Conservation (phyloP, 495 filamentous ascomycete species). For the Chaetomium tenue region DNA sequence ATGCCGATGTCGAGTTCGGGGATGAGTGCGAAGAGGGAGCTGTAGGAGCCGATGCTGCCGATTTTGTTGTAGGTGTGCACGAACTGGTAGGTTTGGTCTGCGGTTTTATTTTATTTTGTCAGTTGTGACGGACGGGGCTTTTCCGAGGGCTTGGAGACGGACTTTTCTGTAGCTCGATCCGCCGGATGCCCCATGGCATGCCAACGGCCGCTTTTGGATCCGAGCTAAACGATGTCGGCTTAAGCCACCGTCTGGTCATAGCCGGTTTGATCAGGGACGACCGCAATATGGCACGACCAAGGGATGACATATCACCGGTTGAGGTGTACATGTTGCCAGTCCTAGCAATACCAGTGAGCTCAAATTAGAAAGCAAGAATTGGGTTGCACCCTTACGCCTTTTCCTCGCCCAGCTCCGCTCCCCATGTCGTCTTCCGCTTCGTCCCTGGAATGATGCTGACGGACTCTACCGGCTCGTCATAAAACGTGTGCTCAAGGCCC, state of each 20-base stretch:
- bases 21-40: conserved; percentile 47
- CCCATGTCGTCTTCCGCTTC: conserved; percentile 33
- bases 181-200: conserved; percentile 58
- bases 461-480: conserved; percentile 33
- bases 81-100: conserved; percentile 38
- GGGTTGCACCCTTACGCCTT: conserved; percentile 31
- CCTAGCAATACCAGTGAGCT: conserved; percentile 29
- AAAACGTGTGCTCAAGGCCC: conserved; percentile 44
- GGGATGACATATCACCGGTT: conserved; percentile 47
- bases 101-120: not conserved
- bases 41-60: conserved; percentile 52
- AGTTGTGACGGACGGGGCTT: not conserved
- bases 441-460: conserved; percentile 41
- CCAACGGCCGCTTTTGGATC: conserved; percentile 47
- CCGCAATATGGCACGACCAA: conserved; percentile 55
- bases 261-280: conserved; percentile 48
- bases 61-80: conserved; percentile 54
- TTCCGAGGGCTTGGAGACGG: not conserved
- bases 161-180: conserved; percentile 28
- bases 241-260: conserved; percentile 56
- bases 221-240: conserved; percentile 52
- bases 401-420: conserved; percentile 37
- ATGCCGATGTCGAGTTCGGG: conserved; percentile 57
- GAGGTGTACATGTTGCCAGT: conserved; percentile 59
- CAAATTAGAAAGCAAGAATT: not conserved